Evolutionary conservation across 371 early-diverging fungal genomes (phyloP).

Genomic region (Mucor saturninus): DNA sequence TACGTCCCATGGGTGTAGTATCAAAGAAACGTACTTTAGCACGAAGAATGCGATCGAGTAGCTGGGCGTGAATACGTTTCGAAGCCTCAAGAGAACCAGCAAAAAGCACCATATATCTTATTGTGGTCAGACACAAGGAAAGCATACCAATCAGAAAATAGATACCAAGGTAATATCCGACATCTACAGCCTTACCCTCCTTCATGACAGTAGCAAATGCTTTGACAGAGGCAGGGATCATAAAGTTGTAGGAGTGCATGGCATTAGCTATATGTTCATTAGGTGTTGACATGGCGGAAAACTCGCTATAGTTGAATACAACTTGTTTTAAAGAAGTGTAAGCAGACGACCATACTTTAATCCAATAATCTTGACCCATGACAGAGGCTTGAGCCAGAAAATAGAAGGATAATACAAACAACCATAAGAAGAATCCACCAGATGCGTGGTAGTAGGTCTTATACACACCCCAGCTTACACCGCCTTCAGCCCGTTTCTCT

Average conservation of each 20-base stretch:
- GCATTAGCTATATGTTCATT: not conserved
- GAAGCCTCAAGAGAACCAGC: conserved; percentile 56
- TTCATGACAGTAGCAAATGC: not conserved
- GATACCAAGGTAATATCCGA: conserved; percentile 58
- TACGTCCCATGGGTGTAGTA: conserved; percentile 83
- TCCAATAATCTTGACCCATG: conserved; percentile 67
- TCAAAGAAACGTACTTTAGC: conserved; percentile 87
- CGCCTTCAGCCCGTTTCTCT: conserved; percentile 70
- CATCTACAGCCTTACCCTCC: conserved; percentile 28
- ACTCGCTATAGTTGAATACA: not conserved
- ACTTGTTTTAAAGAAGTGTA: not conserved
- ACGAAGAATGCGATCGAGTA: conserved; percentile 67
- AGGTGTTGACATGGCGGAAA: not conserved
- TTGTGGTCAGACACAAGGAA: conserved; percentile 41
- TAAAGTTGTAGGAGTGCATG: not conserved
- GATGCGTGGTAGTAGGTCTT: conserved; percentile 65
- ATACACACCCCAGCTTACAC: conserved; percentile 66
- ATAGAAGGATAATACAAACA: conserved; percentile 53
- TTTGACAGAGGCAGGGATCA: not conserved
- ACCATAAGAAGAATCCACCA: conserved; percentile 67
- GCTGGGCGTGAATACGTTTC: conserved; percentile 57
- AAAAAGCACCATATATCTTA: conserved; percentile 50
- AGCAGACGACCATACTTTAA: conserved; percentile 60
- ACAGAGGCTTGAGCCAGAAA: conserved; percentile 51
- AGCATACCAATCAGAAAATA: conserved; percentile 59